Base-by-base conservation (phyloP, 495 filamentous ascomycete species). In the Venustampulla echinocandica region DNA sequence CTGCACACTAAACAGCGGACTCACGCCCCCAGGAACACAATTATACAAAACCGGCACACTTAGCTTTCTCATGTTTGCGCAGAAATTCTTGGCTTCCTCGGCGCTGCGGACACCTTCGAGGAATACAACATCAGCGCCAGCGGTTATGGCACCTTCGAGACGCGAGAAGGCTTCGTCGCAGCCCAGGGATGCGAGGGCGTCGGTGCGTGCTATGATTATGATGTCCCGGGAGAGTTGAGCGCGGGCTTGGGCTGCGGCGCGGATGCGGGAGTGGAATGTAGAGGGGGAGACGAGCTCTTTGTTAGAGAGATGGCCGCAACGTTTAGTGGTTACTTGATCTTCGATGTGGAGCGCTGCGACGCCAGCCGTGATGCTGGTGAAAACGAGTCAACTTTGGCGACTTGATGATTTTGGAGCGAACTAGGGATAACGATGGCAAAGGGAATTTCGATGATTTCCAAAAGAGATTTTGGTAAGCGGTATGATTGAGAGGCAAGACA, bases 261-360 rank as follows among this genome's bases (percentile, higher is more conserved):
- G 54, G 50, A 85, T 76, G 1, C 82, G 74, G 1, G 66, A 66
- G 6, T 71, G 52, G 56, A 72, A 86, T 15, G 70, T 69, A 0
- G 73, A 65, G 0, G 54, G 47, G 22, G 58, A 40, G 37, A 85
- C 80, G 4, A 85, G 67, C 35, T 73, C 68, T 57, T 87, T 87
- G 28, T 77, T 75, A 0, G 54, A 56, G 3, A 83, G 64, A 42
- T 82, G 77, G 1, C 79, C 80, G 57, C 79, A 82, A 2, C 79
- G 79, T 59, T 86, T 86, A 40, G 70, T 76, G 39, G 64, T 62
- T 17, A 82, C 71, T 54, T 86, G 80, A 63, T 86, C 82, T 64
- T 87, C 82, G 46, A 86, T 73, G 50, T 86, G 81, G 49, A 86
- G 69, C 7, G 72, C 83, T 3, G 82, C 82, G 0, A 85, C 77